phyloP scores from a whole-genome alignment of 139 green algal species.

The Chlorella vulgaris region DNA sequence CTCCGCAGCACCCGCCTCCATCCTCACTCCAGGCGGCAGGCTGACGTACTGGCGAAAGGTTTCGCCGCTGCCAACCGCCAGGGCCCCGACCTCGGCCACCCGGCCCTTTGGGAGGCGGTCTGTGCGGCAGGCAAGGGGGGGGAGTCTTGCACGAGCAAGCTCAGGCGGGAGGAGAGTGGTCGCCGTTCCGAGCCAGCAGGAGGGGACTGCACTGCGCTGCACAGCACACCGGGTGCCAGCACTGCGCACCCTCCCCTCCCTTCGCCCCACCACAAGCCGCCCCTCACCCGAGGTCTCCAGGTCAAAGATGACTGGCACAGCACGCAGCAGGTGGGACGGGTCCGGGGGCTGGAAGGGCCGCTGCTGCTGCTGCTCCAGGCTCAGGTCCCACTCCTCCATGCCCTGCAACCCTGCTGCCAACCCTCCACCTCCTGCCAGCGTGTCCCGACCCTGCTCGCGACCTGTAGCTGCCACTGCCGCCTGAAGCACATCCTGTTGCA shows the following conservation, averaged over 20 bases:
- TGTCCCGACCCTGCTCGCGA: not conserved
- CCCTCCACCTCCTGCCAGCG: not conserved
- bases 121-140: no score
- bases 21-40: not conserved
- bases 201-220: no score
- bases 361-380: constrained; percentile 10
- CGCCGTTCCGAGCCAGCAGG: no score
- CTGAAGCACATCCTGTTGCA: no score
- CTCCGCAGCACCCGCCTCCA: not conserved
- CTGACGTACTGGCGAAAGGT: constrained; percentile 32
- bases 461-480: not conserved
- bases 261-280: not conserved
- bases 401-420: not conserved
- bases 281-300: constrained; percentile 60
- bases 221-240: no score
- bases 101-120: no score
- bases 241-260: not conserved
- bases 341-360: constrained; percentile 3
- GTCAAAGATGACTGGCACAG: constrained; percentile 59
- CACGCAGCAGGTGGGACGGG: not conserved
- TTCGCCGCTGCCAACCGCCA: not conserved
- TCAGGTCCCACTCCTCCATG: not conserved
- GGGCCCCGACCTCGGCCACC: constrained; percentile 50
- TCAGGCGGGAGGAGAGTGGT: no score
- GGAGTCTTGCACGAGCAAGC: not conserved